Percentiles rank a stretch among this genome's conserved stretches.
Conservation (phyloP, 148 eudicot species). For the Rheum nobile region DNA sequence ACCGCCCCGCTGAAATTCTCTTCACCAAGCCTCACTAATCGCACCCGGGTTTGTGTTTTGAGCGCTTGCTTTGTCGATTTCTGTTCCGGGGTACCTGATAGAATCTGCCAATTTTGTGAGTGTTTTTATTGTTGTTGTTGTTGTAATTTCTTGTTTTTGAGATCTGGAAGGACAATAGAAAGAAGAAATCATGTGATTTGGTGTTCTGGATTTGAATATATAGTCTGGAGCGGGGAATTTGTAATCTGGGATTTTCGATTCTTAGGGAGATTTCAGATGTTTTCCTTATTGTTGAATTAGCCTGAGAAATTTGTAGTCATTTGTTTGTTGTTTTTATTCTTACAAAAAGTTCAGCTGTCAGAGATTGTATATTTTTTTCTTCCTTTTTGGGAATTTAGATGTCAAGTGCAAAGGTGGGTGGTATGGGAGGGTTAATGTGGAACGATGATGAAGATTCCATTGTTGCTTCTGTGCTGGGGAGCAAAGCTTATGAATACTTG, state of each 20-base stretch:
- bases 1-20: background rate
- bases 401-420: conserved; percentile 28
- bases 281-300: background rate
- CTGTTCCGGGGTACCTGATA: background rate
- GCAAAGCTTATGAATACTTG: conserved; percentile 64
- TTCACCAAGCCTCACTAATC: background rate
- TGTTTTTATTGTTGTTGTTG: background rate
- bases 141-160: background rate
- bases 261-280: conserved; percentile 1
- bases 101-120: background rate
- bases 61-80: background rate
- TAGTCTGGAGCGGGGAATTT: background rate
- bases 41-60: background rate
- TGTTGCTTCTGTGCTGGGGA: conserved; percentile 66
- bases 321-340: conserved; percentile 3
- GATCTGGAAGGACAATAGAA: conserved; percentile 1
- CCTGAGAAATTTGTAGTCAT: background rate
- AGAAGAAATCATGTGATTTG: conserved; percentile 2
- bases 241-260: background rate
- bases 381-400: conserved; percentile 11
- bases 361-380: background rate
- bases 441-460: conserved; percentile 68
- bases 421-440: conserved; percentile 36
- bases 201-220: conserved; percentile 4
- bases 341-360: background rate